phyloP scores from a whole-genome alignment of 2,329 filamentous ascomycete genomes.

The Parafenestella ontariensis region DNA sequence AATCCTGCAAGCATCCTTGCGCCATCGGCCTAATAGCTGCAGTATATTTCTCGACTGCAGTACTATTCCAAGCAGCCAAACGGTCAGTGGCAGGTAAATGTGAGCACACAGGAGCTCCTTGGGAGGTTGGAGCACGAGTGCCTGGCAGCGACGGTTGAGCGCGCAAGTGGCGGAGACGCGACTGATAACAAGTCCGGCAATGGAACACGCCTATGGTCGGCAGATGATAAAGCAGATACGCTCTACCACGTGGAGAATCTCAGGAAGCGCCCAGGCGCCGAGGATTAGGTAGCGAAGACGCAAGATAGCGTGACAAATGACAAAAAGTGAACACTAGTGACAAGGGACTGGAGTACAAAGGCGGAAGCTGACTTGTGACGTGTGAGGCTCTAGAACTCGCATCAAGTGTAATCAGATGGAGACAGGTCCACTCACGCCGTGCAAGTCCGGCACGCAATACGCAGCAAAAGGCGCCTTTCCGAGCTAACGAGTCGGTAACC shows the following conservation, averaged over 20 bases:
- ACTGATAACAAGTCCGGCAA: slow-evolving; percentile 27
- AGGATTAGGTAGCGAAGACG: slow-evolving; percentile 35
- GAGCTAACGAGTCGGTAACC: slow-evolving; percentile 21
- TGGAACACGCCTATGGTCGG: slow-evolving; percentile 21
- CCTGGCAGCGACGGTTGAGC: slow-evolving; percentile 12
- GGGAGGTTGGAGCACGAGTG: slow-evolving; percentile 22
- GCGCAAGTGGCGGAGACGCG: slow-evolving; percentile 13
- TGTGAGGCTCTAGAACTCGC: slow-evolving; percentile 23
- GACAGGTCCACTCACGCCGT: slow-evolving; percentile 5
- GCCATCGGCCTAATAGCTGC: slow-evolving; percentile 15
- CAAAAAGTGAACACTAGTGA: slow-evolving; percentile 8
- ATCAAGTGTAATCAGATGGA: slow-evolving; percentile 23
- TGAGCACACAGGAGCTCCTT: slow-evolving; percentile 18
- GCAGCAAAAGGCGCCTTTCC: slow-evolving; percentile 3
- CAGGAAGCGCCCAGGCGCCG: slow-evolving; percentile 55
- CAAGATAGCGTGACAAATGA: slow-evolving; percentile 6
- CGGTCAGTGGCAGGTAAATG: slow-evolving; percentile 34
- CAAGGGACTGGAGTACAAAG: slow-evolving; percentile 3
- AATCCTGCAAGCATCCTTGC: neutral
- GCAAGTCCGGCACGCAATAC: neutral
- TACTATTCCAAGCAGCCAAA: slow-evolving; percentile 27
- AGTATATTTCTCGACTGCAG: slow-evolving; percentile 34
- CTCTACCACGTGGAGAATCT: slow-evolving; percentile 58
- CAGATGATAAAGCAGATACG: slow-evolving; percentile 51
- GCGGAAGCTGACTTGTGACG: slow-evolving; percentile 21